Percentiles rank a stretch among this genome's conserved stretches.
phyloP scores from a whole-genome alignment of 169 alveolate genomes.

The Cryptosporidium sp. region DNA sequence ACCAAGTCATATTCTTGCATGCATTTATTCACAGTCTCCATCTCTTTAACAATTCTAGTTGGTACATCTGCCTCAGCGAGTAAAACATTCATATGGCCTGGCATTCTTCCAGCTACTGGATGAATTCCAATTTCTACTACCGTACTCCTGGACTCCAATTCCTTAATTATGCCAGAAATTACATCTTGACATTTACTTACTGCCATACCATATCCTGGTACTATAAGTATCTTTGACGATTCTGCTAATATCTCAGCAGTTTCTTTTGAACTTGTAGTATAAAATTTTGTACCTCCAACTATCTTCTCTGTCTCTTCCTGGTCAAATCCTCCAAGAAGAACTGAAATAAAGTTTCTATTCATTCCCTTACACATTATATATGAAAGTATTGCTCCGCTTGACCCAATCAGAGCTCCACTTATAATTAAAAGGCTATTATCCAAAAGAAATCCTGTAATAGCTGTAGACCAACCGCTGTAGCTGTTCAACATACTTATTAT shows the following conservation, averaged over 20 bases:
- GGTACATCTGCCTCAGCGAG: conserved; percentile 81
- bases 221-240: conserved; percentile 79
- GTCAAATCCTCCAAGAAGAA: conserved; percentile 87
- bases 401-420: conserved; percentile 84
- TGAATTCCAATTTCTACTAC: conserved; percentile 77
- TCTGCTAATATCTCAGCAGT: conserved; percentile 76
- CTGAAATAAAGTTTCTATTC: conserved; percentile 83
- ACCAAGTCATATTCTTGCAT: conserved; percentile 82
- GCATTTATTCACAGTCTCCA: conserved; percentile 80
- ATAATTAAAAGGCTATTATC: conserved; percentile 83
- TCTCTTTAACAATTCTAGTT: conserved; percentile 77
- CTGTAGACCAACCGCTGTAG: conserved; percentile 89
- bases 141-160: conserved; percentile 72
- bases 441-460: conserved; percentile 86
- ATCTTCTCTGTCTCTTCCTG: conserved; percentile 64
- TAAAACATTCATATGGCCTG: conserved; percentile 81
- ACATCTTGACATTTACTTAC: conserved; percentile 79
- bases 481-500: conserved; percentile 87
- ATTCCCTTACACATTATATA: conserved; percentile 85
- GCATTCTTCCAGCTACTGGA: conserved; percentile 83
- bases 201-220: conserved; percentile 86
- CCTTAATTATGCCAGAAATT: conserved; percentile 76
- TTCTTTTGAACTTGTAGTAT: conserved; percentile 45
- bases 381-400: conserved; percentile 84
- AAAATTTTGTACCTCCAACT: conserved; percentile 75